Percentiles rank a stretch among this genome's conserved stretches.
Evolutionary conservation across 495 filamentous ascomycete genomes (phyloP).

Genomic region (Xylaria venustula): DNA sequence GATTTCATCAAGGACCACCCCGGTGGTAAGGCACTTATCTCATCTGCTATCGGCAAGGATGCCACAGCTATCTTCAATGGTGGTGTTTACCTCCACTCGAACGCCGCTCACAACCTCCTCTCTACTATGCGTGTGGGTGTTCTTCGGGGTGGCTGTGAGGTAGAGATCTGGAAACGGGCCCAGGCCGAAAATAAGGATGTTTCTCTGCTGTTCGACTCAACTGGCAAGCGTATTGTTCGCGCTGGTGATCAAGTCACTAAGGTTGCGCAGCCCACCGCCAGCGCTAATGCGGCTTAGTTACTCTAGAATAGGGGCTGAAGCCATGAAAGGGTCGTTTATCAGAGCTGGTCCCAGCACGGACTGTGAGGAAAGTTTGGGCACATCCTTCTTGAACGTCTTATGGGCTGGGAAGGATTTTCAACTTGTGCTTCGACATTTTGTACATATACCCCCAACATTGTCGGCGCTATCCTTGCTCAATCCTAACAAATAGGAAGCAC

Average conservation of each 20-base stretch:
- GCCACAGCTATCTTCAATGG: conserved; percentile 99
- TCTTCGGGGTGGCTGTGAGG: conserved; percentile 92
- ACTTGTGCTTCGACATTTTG: background rate
- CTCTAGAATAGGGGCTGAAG: background rate
- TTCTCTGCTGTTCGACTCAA: conserved; percentile 73
- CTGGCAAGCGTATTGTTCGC: conserved; percentile 80
- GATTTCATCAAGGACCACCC: conserved; percentile 97
- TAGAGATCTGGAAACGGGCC: conserved; percentile 98
- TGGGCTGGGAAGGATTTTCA: too few relatives aligned
- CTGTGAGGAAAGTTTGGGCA: background rate
- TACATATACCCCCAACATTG: conserved; percentile 2
- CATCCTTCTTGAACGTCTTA: background rate
- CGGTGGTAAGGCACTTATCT: conserved; percentile 94
- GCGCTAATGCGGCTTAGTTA: conserved; percentile 68
- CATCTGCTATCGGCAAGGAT: conserved; percentile 90
- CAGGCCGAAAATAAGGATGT: conserved; percentile 87
- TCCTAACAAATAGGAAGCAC: background rate
- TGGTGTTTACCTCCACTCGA: conserved; percentile 96
- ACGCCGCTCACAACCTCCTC: conserved; percentile 95
- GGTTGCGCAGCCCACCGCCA: conserved; percentile 67
- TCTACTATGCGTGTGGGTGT: conserved; percentile 97
- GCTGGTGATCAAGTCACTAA: conserved; percentile 90
- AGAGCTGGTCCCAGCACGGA: background rate
- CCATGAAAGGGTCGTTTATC: background rate
- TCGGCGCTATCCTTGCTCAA: background rate